A percentile compares a stretch with the other conserved stretches of the same genome.
Evolutionary conservation across 768 basidiomycete genomes (phyloP).

Genomic region (Xerocomellus dryophilus): DNA sequence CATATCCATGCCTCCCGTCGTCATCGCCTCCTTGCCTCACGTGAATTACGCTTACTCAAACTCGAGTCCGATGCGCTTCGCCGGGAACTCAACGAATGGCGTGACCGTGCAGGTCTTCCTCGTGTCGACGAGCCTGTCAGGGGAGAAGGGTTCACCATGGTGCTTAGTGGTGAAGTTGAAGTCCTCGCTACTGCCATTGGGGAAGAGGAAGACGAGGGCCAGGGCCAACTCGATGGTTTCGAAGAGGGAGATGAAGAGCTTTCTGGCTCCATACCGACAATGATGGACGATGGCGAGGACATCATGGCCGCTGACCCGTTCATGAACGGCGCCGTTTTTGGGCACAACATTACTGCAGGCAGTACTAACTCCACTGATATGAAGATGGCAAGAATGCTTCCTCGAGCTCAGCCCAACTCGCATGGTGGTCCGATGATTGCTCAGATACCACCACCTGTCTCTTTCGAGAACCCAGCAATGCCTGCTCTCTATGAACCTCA

Average conservation of each 20-base stretch:
- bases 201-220: slow-evolving; percentile 54
- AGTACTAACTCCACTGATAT: slow-evolving; percentile 31
- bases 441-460: slow-evolving; percentile 40
- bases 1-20: slow-evolving; percentile 81
- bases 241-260: slow-evolving; percentile 44
- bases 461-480: slow-evolving; percentile 55
- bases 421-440: slow-evolving; percentile 46
- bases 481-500: slow-evolving; percentile 43
- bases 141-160: slow-evolving; percentile 68
- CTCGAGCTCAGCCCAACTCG: slow-evolving; percentile 17
- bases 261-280: slow-evolving; percentile 22
- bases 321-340: slow-evolving; percentile 34
- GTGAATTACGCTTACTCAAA: slow-evolving; percentile 77
- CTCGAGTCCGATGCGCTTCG: slow-evolving; percentile 83
- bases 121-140: slow-evolving; percentile 71
- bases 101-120: slow-evolving; percentile 68
- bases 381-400: slow-evolving; percentile 27
- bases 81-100: slow-evolving; percentile 92
- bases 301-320: slow-evolving; percentile 22
- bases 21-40: slow-evolving; percentile 75
- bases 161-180: slow-evolving; percentile 69
- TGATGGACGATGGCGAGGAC: slow-evolving; percentile 35
- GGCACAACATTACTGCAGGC: slow-evolving; percentile 29
- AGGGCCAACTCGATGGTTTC: slow-evolving; percentile 35
- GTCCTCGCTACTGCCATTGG: slow-evolving; percentile 52